Evolutionary conservation across 2,329 filamentous ascomycete genomes (phyloP), one percentile per base, ranked within the genome.

Genomic region (Penicillium sp.): DNA sequence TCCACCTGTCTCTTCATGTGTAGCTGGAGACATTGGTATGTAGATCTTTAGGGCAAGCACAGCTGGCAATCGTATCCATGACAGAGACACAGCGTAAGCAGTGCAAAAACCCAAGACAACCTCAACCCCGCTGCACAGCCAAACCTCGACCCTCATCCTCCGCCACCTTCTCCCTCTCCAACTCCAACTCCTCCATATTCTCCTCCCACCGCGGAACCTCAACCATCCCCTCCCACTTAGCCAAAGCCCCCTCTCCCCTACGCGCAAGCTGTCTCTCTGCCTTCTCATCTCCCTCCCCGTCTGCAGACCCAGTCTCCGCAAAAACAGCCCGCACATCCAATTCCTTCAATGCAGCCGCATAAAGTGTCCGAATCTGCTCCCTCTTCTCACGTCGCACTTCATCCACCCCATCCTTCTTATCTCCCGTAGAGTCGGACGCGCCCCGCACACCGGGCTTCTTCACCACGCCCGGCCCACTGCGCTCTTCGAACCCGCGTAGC

Each of bases 281-380:
- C 31, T 58, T 61, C 40, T 63, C 63, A 44, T 49, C 29, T 48
- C 49, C 39, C 19, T 46, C 46, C 40, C 44, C 30, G 27, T 56
- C 54, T 2, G 50, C 38, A 12, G 60, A 1, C 16, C 62, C 79
- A 13, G 51, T 58, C 13, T 61, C 64, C 14, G 77, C 80, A 67
- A 92, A 88, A 25, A 95, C 72, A 37, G 72, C 74, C 60, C 79
- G 75, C 12, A 84, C 78, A 34, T 75, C 75, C 43, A 93, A 69
- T 41, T 88, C 86, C 33, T 68, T 68, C 12, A 74, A 71, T 2
- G 86, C 87, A 5, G 61, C 54, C 11, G 64, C 60, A 41, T 71
- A 70, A 11, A 74, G 54, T 30, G 65, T 62, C 9, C 64, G 56
- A 2, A 69, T 33, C 41, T 55, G 56, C 46, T 69, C 67, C 43